Conservation (phyloP, 2,329 filamentous ascomycete genomes). For the Stagonosporopsis vannaccii region DNA sequence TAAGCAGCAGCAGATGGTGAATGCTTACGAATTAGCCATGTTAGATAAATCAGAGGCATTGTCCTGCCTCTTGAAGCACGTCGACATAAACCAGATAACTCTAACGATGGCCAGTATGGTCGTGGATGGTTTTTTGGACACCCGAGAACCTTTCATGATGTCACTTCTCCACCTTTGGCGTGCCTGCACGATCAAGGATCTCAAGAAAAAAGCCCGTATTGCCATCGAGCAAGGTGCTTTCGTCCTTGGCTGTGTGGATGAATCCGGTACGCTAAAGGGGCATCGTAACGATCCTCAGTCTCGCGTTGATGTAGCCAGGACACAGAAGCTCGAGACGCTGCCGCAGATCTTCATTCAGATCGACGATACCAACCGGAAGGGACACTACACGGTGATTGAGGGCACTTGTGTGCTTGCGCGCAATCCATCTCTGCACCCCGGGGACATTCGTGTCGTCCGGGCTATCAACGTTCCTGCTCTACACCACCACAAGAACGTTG, state of each 20-base stretch:
- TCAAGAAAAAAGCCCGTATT: constrained; percentile 93
- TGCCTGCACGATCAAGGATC: constrained; percentile 84
- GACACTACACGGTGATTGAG: constrained; percentile 69
- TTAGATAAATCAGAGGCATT: constrained; percentile 68
- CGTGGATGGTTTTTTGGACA: constrained; percentile 76
- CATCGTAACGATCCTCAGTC: constrained; percentile 64
- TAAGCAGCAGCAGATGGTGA: constrained; percentile 73
- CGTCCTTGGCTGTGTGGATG: constrained; percentile 86
- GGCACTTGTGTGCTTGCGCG: constrained; percentile 85
- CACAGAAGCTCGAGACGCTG: constrained; percentile 54
- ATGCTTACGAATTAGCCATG: constrained; percentile 74
- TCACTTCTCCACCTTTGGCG: constrained; percentile 85
- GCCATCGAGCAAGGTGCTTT: constrained; percentile 84
- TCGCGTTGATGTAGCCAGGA: constrained; percentile 55
- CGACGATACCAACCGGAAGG: constrained; percentile 62
- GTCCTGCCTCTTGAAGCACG: constrained; percentile 72
- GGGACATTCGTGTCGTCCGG: constrained; percentile 86
- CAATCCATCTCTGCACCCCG: constrained; percentile 92
- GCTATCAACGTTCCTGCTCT: constrained; percentile 80
- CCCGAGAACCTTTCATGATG: constrained; percentile 79
- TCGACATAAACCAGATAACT: constrained; percentile 87
- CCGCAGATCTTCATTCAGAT: constrained; percentile 93
- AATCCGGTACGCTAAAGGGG: constrained; percentile 77
- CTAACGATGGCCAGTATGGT: constrained; percentile 78
- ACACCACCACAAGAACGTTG: constrained; percentile 79